Evolutionary conservation across 495 filamentous ascomycete genomes (phyloP), one percentile per base, ranked within the genome.

Genomic region (Penicillium taxi): DNA sequence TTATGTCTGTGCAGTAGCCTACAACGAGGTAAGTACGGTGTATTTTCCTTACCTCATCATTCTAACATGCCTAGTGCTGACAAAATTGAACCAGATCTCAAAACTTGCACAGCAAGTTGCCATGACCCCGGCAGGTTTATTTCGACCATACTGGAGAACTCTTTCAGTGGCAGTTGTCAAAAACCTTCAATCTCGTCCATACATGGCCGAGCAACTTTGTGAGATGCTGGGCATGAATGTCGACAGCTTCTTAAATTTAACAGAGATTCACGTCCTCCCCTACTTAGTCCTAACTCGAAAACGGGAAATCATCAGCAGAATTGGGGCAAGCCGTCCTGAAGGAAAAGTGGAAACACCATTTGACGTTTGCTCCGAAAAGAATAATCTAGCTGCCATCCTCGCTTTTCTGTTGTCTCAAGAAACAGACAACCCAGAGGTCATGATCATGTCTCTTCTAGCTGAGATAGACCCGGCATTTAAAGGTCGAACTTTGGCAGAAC

Each of bases 81-180:
- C 30, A 37, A 8, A n/a, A 5, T 26, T 35, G 5, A 19, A 24
- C n/a, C 41, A 75, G 73, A 58, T 83, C 63, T 53, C 59, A 55
- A 64, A 75, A 60, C 58, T 96, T 38, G 83, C 86, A 6, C 70
- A 78, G 26, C 61, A 70, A 31, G 72, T 73, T 13, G 63, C 71
- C 3, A 58, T 76, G 33, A 78, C 74, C 0, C 67, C 79, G 9
- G 68, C 72, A 26, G 74, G 76, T 19, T 56, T 96, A 1, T 81
- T 96, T 45, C 74, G 76, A 30, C 89, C 89, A 6, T 96, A 83
- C 55, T 96, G 88, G 88, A 71, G 74, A 44, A 89, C 70, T 12
- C 68, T 98, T 29, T 85, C 86, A 5, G 74, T 85, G 30, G 72
- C 73, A 5, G 82, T 86, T 2, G 79, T 88, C 11, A 87, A 87